Evolutionary conservation across 1,284 basidiomycete genomes (phyloP).

Genomic region (Microbotryomycetes sp.): DNA sequence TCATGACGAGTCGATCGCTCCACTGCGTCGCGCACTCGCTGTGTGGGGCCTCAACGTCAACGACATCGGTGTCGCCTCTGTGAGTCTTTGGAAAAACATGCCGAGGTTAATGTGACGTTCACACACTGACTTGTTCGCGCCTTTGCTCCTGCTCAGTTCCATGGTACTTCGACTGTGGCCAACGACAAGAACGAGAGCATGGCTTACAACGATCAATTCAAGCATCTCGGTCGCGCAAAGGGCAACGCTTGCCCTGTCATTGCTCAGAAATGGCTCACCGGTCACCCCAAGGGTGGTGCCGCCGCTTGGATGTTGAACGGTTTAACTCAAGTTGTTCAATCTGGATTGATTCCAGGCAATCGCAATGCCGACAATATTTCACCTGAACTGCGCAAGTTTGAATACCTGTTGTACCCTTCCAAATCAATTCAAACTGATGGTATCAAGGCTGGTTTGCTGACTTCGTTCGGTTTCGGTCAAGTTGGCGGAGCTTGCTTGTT

Average conservation of each 20-base stretch:
- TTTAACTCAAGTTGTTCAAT: conserved; percentile 75
- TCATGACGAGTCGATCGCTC: conserved; percentile 72
- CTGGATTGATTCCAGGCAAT: conserved; percentile 92
- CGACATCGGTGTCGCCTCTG: conserved; percentile 58
- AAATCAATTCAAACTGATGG: conserved; percentile 86
- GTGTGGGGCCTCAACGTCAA: conserved; percentile 93
- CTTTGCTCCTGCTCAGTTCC: conserved; percentile 58
- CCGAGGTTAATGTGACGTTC: conserved; percentile 51
- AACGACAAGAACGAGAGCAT: conserved; percentile 98
- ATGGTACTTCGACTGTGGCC: conserved; percentile 91
- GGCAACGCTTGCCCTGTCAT: conserved; percentile 95
- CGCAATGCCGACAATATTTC: conserved; percentile 73
- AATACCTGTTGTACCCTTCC: conserved; percentile 92
- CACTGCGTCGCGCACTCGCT: conserved; percentile 87
- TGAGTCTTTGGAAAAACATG: conserved; percentile 41
- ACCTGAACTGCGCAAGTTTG: conserved; percentile 81
- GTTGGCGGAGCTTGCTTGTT: conserved; percentile 88
- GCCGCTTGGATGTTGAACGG: conserved; percentile 95
- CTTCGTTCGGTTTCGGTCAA: conserved; percentile 99
- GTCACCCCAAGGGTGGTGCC: conserved; percentile 93
- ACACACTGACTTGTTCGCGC: too few species aligned
- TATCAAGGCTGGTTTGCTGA: conserved; percentile 57
- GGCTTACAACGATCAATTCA: conserved; percentile 93
- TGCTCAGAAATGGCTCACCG: conserved; percentile 93
- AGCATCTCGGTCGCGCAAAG: conserved; percentile 73